Percentiles rank a stretch among this genome's conserved stretches.
Evolutionary conservation across 2,329 filamentous ascomycete genomes (phyloP).

Genomic region (Paracamarosporium sp.): DNA sequence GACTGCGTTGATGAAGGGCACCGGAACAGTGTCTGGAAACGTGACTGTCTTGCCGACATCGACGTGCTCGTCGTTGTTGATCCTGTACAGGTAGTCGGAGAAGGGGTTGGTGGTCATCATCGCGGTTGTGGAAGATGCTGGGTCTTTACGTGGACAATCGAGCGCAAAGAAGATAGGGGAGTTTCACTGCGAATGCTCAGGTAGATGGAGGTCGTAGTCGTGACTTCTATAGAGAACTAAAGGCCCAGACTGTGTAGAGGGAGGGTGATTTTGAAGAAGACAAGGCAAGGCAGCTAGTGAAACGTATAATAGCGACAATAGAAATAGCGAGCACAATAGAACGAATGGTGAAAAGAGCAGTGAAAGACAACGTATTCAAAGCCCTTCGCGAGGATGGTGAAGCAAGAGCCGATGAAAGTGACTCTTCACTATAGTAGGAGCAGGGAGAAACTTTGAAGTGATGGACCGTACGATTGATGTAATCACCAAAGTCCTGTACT

Average conservation of each 20-base stretch:
- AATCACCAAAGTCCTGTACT: neutral
- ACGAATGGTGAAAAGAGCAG: neutral
- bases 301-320: conserved; percentile 5
- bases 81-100: conserved; percentile 10
- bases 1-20: conserved; percentile 14
- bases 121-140: conserved; percentile 4
- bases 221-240: neutral
- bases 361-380: neutral
- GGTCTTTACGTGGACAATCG: neutral
- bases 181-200: neutral
- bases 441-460: neutral
- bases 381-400: neutral
- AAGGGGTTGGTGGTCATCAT: conserved; percentile 16
- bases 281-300: neutral
- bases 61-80: neutral
- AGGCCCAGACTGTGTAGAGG: neutral
- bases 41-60: neutral
- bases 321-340: conserved; percentile 2
- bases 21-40: conserved; percentile 7
- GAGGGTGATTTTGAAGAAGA: neutral
- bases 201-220: neutral
- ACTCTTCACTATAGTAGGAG: neutral
- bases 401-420: neutral
- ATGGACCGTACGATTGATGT: neutral
- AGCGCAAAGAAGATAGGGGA: neutral